A percentile compares a stretch with the other conserved stretches of the same genome.
phyloP scores from a whole-genome alignment of 2,329 filamentous ascomycete genomes.

The Hymenoscyphus linearis region DNA sequence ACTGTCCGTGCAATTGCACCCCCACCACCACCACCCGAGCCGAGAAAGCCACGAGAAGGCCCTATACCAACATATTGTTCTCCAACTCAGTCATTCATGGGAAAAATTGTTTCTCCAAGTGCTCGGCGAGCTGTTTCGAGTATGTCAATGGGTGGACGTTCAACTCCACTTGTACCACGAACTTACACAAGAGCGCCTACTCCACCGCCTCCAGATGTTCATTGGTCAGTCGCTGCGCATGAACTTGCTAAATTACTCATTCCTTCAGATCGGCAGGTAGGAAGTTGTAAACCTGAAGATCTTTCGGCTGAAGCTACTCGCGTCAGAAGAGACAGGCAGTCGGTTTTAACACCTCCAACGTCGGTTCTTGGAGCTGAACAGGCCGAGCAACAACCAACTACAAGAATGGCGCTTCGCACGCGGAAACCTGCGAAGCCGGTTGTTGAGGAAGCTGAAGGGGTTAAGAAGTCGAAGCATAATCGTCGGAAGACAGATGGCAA shows the following conservation, averaged over 20 bases:
- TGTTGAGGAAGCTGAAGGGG: slow-evolving; percentile 47
- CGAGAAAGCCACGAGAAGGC: slow-evolving; percentile 49
- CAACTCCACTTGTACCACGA: slow-evolving; percentile 37
- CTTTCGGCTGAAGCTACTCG: slow-evolving; percentile 64
- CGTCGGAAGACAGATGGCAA: slow-evolving; percentile 60
- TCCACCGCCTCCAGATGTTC: slow-evolving; percentile 72
- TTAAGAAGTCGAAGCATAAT: slow-evolving; percentile 36
- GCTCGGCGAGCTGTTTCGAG: slow-evolving; percentile 59
- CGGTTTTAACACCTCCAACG: slow-evolving; percentile 38
- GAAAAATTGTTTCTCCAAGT: slow-evolving; percentile 67
- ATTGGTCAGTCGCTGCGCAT: slow-evolving; percentile 79
- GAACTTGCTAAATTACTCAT: slow-evolving; percentile 80
- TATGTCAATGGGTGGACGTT: slow-evolving; percentile 36
- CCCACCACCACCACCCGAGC: slow-evolving; percentile 43
- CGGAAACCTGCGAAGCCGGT: slow-evolving; percentile 54
- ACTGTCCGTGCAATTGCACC: slow-evolving; percentile 42
- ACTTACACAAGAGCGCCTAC: slow-evolving; percentile 45
- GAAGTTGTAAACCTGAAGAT: slow-evolving; percentile 73
- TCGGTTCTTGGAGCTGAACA: slow-evolving; percentile 30
- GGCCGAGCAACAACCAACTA: slow-evolving; percentile 36
- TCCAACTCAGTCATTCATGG: slow-evolving; percentile 80
- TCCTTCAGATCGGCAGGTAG: slow-evolving; percentile 67
- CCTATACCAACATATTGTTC: slow-evolving; percentile 72
- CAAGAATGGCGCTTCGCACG: slow-evolving; percentile 69
- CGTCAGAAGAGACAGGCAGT: slow-evolving; percentile 59